phyloP scores from a whole-genome alignment of 2,329 filamentous ascomycete species.

The Trichophyton verrucosum region DNA sequence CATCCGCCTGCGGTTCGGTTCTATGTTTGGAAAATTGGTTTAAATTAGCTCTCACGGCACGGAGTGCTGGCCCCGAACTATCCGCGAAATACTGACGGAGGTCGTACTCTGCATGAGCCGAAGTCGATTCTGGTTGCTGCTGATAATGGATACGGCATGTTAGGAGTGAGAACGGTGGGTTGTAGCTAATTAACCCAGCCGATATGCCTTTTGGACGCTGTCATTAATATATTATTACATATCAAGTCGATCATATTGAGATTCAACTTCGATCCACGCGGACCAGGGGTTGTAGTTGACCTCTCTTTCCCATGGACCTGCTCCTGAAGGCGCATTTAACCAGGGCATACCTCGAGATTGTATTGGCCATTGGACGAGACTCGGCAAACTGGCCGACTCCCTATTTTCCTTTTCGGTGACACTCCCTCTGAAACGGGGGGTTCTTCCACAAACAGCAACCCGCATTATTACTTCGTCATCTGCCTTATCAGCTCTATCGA shows the following conservation, averaged over 20 bases:
- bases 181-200: neutral
- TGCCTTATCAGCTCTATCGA: neutral
- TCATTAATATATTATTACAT: neutral
- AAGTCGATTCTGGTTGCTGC: neutral
- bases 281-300: neutral
- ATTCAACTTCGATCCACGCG: neutral
- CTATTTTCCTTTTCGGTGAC: no score
- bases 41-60: slow-evolving; percentile 1
- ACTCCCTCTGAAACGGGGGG: no score
- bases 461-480: neutral
- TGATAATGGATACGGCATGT: neutral
- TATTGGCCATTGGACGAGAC: neutral
- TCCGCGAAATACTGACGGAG: neutral
- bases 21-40: slow-evolving; percentile 1
- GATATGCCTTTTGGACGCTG: neutral
- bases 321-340: neutral
- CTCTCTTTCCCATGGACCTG: neutral
- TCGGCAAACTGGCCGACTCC: neutral
- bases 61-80: neutral
- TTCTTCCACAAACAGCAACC: neutral
- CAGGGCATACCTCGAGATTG: neutral
- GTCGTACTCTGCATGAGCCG: neutral
- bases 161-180: neutral
- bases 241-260: slow-evolving; percentile 2
- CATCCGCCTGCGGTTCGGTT: neutral